These are phyloP conservation scores for Bipolaris oryzae DNA, from an alignment of 2,329 filamentous ascomycete genomes.

Conservation along the genomic window DNA sequence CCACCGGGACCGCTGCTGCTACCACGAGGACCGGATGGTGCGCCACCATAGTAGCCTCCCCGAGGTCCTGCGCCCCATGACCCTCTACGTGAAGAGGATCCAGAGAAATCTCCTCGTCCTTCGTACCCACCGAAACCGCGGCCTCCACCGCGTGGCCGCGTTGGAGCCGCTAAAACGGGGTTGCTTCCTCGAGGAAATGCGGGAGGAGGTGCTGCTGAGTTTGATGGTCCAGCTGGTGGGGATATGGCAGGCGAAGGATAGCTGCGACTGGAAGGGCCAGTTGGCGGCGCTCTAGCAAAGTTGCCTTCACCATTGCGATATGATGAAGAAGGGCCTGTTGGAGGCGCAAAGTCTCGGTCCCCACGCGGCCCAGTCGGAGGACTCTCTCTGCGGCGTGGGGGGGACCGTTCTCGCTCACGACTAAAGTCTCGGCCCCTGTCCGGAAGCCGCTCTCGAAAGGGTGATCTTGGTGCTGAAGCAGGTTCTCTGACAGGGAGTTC, in stretches of 20 bases:
- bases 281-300: constrained; percentile 47
- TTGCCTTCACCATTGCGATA: constrained; percentile 47
- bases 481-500: constrained; percentile 34
- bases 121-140: constrained; percentile 49
- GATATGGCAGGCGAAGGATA: constrained; percentile 48
- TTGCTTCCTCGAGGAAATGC: constrained; percentile 44
- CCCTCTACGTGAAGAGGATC: constrained; percentile 42
- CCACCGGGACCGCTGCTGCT: constrained; percentile 33
- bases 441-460: constrained; percentile 44
- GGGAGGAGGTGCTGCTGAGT: constrained; percentile 40
- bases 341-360: constrained; percentile 47
- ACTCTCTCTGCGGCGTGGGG: constrained; percentile 47
- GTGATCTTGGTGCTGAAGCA: constrained; percentile 43
- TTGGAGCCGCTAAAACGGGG: constrained; percentile 49
- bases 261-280: constrained; percentile 46
- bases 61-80: constrained; percentile 44
- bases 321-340: constrained; percentile 44
- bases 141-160: constrained; percentile 49
- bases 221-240: constrained; percentile 48
- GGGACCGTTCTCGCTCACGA: constrained; percentile 39
- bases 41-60: constrained; percentile 37
- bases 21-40: constrained; percentile 46
- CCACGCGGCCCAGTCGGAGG: constrained; percentile 46
- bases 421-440: constrained; percentile 34
- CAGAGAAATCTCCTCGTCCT: constrained; percentile 43